Base-by-base conservation (phyloP, 768 basidiomycete genomes). In the Coprinopsis marcescibilis region DNA sequence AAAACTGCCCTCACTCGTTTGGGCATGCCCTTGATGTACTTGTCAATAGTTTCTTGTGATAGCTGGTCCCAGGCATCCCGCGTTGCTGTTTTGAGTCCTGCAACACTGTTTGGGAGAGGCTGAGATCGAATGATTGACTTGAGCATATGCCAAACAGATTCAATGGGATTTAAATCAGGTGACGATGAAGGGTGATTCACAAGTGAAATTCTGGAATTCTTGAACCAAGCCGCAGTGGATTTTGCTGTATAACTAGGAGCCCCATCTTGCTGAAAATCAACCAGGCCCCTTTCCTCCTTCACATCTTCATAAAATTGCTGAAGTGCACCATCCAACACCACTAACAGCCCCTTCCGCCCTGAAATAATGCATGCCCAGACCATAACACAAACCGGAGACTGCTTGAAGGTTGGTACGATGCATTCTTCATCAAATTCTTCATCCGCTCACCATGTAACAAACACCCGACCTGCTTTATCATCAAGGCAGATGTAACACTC, bases 381-480 rank as follows among this genome's bases (percentile, higher is more conserved):
- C 45, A 46, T 46, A 10, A 46, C 45, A 6, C 36, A 15, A 46
- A 55, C 24, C 5, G 49, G 10, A 5, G 58, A 58, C 45, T 61
- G 55, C 38, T 56, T 60, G 46, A 59, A 59, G 11, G 46, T 55
- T 17, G 46, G 46, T 2, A 57, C 51, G 43, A 53, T 14, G 35
- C 56, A 61, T 14, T 57, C 53, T 19, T 57, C 52, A 4, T 47
- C 12, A 13, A 51, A 48, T 45, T 50, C 53, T 46, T 61, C 57
- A 13, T 52, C 55, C 3, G 47, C 41, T 3, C 51, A 21, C 23
- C 55, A 39, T 15, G 58, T 61, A 15, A 62, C 56, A 44, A 46
- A 59, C 36, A 57, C 39, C n/a, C 38, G 40, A 39, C 57, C 48
- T 14, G 43, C 34, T 11, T 48, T 49, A 23, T 57, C 52, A 24